A percentile compares a stretch with the other conserved stretches of the same genome.
Conservation (phyloP, 306 rosid genomes). For the Cajanus cajan region DNA sequence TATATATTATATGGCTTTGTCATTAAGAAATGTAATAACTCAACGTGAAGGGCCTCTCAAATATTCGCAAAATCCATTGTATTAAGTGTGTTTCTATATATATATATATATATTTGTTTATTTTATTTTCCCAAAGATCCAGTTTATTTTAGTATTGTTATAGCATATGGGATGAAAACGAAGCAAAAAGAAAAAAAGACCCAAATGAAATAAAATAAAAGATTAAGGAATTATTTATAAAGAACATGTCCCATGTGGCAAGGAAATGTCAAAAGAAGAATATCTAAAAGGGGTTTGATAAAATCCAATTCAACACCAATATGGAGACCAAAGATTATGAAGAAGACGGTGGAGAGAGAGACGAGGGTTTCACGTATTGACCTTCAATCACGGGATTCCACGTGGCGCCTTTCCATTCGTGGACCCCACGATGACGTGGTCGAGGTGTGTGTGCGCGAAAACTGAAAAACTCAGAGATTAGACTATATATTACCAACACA, state of each 20-base stretch:
- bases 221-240: background rate
- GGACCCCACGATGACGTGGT: conserved; percentile 81
- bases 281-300: background rate
- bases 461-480: conserved; percentile 17
- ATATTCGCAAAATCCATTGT: background rate
- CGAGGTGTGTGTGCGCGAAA: background rate
- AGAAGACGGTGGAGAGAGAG: background rate
- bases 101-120: no score
- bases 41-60: background rate
- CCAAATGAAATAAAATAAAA: background rate
- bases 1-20: conserved; percentile 26
- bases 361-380: conserved; percentile 61
- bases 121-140: no score
- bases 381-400: conserved; percentile 51
- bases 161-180: background rate
- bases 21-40: conserved; percentile 14
- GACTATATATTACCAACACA: conserved; percentile 12
- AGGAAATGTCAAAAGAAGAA: conserved; percentile 29
- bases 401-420: conserved; percentile 54
- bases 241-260: background rate
- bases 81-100: no score
- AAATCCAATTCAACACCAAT: background rate
- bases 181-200: background rate
- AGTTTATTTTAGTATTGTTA: no score
- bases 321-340: conserved; percentile 14